Conservation (phyloP, 352 stramenopile genomes). For the Globisporangium lucens region DNA sequence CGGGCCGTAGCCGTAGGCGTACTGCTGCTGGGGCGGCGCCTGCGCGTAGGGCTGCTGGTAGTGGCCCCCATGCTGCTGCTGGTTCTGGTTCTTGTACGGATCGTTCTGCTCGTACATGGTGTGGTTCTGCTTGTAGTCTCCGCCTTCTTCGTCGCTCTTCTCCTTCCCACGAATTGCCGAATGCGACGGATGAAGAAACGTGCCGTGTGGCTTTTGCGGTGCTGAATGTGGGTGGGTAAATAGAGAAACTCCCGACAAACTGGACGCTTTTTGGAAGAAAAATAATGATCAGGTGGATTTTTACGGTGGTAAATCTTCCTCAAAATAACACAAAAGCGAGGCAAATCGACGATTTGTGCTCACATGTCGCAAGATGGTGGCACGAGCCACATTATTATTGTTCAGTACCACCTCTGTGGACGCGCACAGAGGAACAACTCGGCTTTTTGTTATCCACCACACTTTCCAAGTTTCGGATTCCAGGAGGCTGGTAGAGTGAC, state of each 20-base stretch:
- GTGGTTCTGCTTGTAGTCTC: neutral
- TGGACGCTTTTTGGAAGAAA: neutral
- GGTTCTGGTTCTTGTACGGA: slow-evolving; percentile 25
- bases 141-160: neutral
- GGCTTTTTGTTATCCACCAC: too few species aligned
- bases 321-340: neutral
- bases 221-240: neutral
- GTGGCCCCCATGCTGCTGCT: slow-evolving; percentile 21
- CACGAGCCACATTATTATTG: neutral
- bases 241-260: neutral
- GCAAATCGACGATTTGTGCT: neutral
- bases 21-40: slow-evolving; percentile 1
- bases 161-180: slow-evolving; percentile 3
- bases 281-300: slow-evolving; percentile 1
- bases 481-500: too few species aligned
- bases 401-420: too few species aligned
- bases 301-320: neutral
- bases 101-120: slow-evolving; percentile 35
- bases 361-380: slow-evolving; percentile 2
- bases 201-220: neutral
- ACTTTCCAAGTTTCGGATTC: too few species aligned
- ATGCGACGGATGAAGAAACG: neutral
- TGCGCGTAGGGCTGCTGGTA: slow-evolving; percentile 24
- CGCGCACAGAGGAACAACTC: too few species aligned
- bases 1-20: slow-evolving; percentile 16